Evolutionary conservation across 2,329 filamentous ascomycete species (phyloP).

Genomic region (Aspergillus novofumigatus): DNA sequence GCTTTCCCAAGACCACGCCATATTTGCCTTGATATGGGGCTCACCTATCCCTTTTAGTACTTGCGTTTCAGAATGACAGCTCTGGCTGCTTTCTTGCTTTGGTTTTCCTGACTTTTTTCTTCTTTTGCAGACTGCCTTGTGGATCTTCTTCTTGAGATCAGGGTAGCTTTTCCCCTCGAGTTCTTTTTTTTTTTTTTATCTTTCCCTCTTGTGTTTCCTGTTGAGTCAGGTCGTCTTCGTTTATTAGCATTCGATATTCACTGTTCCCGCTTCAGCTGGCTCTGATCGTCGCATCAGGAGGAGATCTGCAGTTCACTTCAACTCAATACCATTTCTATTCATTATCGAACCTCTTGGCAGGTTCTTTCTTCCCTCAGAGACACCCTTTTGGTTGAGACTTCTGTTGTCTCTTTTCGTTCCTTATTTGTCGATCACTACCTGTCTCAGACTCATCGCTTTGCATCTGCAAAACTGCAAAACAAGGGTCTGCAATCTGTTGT

Average conservation of each 20-base stretch:
- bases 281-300: slow-evolving; percentile 6
- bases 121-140: not conserved
- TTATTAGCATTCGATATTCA: slow-evolving; percentile 1
- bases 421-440: not conserved
- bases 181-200: not conserved
- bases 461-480: not conserved
- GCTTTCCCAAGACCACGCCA: slow-evolving; percentile 10
- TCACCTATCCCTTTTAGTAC: not conserved
- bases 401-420: not conserved
- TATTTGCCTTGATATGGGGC: slow-evolving; percentile 1
- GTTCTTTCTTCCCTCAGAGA: not conserved
- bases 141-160: not conserved
- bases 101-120: not conserved
- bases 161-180: not conserved
- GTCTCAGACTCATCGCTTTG: not conserved
- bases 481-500: not conserved
- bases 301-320: not conserved
- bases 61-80: slow-evolving; percentile 1
- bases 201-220: slow-evolving; percentile 2
- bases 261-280: slow-evolving; percentile 8
- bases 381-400: not conserved
- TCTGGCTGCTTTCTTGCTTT: not conserved
- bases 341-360: not conserved
- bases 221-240: not conserved
- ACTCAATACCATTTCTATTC: not conserved